Evolutionary conservation across 176 grass and related monocot genomes (phyloP).

Genomic region (Tillandsia leiboldiana): DNA sequence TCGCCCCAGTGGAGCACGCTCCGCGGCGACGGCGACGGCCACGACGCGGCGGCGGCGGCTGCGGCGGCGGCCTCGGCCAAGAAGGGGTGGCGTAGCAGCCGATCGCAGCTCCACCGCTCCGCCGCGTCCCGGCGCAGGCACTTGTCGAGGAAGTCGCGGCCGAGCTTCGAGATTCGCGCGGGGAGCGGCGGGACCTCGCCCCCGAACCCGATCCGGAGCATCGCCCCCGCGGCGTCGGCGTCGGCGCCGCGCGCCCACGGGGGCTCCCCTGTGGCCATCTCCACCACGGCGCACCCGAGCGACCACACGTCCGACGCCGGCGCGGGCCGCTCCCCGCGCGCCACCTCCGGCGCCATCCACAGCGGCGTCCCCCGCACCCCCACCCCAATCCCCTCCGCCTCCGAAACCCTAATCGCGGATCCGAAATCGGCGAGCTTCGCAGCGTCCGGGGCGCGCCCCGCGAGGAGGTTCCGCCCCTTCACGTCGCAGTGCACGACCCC

Average conservation of each 20-base stretch:
- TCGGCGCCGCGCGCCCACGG: conserved; percentile 44
- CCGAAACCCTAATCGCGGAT: conserved; percentile 35
- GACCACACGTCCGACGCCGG: conserved; percentile 81
- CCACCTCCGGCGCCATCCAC: conserved; percentile 94
- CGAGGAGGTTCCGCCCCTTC: conserved; percentile 72
- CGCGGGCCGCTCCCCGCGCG: conserved; percentile 40
- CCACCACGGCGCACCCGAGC: conserved; percentile 79
- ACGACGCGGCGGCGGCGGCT: conserved; percentile 6
- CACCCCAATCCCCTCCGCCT: conserved; percentile 1
- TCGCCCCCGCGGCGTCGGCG: conserved; percentile 29
- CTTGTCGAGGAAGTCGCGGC: conserved; percentile 61
- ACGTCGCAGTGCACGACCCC: conserved; percentile 85
- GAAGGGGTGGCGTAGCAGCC: conserved; percentile 67
- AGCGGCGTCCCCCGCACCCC: conserved; percentile 39
- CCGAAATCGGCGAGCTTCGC: conserved; percentile 79
- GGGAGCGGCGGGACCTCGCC: conserved; percentile 46
- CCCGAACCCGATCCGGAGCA: conserved; percentile 51
- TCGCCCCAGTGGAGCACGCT: conserved; percentile 53
- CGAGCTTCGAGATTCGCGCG: conserved; percentile 32
- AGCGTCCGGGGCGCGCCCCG: conserved; percentile 1
- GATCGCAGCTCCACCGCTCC: conserved; percentile 59
- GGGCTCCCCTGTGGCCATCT: conserved; percentile 53
- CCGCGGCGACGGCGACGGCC: conserved; percentile 39
- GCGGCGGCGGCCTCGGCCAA: conserved; percentile 19
- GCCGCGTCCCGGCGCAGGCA: conserved; percentile 52